A percentile compares a stretch with the other conserved stretches of the same genome.
Evolutionary conservation across 257 asterid species (phyloP).

Genomic region (Salvia miltiorrhiza): DNA sequence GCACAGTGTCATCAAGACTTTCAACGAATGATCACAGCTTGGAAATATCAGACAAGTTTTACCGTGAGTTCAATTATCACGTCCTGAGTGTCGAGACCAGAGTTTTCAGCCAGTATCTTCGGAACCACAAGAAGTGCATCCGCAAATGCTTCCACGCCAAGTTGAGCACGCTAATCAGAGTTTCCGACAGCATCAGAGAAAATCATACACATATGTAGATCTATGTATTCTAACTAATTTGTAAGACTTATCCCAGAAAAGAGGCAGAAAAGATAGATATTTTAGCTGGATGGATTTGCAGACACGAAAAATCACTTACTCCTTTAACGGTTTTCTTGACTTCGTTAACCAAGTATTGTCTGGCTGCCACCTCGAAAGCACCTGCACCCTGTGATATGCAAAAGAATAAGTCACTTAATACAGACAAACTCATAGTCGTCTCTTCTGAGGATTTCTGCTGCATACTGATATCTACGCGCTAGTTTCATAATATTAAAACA

Average conservation of each 20-base stretch:
- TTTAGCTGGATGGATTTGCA: not conserved
- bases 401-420: not conserved
- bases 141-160: slow-evolving; percentile 96
- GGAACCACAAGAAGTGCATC: slow-evolving; percentile 98
- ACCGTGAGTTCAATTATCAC: slow-evolving; percentile 89
- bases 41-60: slow-evolving; percentile 12
- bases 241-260: too few relatives aligned
- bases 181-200: slow-evolving; percentile 21
- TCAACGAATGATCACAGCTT: not conserved
- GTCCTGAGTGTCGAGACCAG: slow-evolving; percentile 99
- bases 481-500: not conserved
- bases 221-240: not conserved
- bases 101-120: slow-evolving; percentile 91
- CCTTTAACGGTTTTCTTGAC: slow-evolving; percentile 96
- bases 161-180: slow-evolving; percentile 80
- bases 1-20: not conserved
- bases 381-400: slow-evolving; percentile 83
- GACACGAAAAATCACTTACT: slow-evolving; percentile 42
- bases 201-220: not conserved
- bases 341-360: slow-evolving; percentile 82
- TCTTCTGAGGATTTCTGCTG: not conserved
- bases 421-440: not conserved
- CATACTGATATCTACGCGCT: not conserved
- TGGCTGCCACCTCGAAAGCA: slow-evolving; percentile 97
- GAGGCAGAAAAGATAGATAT: not conserved